Conservation (phyloP, 345 rosid genomes). For the Xanthoceras sorbifolium region DNA sequence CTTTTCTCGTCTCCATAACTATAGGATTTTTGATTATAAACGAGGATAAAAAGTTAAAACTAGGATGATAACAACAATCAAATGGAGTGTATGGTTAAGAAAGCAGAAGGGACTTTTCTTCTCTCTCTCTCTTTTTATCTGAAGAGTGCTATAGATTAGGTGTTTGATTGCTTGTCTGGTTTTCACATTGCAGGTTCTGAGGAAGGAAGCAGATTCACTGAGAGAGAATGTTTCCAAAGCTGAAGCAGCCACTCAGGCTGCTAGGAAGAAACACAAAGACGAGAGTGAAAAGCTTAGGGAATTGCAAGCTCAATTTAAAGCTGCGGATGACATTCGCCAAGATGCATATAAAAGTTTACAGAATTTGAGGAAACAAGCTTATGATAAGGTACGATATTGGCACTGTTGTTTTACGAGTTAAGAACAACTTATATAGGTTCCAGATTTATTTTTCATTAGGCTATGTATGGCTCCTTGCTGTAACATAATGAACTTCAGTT, state of each 20-base stretch:
- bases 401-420: not conserved
- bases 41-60: not conserved
- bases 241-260: slow-evolving; percentile 59
- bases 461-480: not conserved
- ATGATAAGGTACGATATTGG: slow-evolving; percentile 57
- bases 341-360: slow-evolving; percentile 61
- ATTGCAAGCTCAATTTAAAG: slow-evolving; percentile 47
- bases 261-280: slow-evolving; percentile 47
- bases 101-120: not conserved
- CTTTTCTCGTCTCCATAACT: not conserved
- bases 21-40: not conserved
- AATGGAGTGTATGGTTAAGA: not conserved
- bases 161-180: slow-evolving; percentile 15
- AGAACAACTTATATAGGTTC: not conserved
- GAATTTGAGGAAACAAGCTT: slow-evolving; percentile 51
- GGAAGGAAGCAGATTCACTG: slow-evolving; percentile 67
- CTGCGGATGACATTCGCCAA: slow-evolving; percentile 72
- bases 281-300: slow-evolving; percentile 45
- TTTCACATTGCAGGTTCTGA: slow-evolving; percentile 51
- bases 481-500: not conserved
- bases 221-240: slow-evolving; percentile 55
- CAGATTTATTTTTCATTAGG: slow-evolving; percentile 5
- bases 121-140: not conserved
- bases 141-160: not conserved
- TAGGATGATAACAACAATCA: not conserved